Evolutionary conservation across 306 rosid genomes (phyloP).

Genomic region (Acacia crassicarpa): DNA sequence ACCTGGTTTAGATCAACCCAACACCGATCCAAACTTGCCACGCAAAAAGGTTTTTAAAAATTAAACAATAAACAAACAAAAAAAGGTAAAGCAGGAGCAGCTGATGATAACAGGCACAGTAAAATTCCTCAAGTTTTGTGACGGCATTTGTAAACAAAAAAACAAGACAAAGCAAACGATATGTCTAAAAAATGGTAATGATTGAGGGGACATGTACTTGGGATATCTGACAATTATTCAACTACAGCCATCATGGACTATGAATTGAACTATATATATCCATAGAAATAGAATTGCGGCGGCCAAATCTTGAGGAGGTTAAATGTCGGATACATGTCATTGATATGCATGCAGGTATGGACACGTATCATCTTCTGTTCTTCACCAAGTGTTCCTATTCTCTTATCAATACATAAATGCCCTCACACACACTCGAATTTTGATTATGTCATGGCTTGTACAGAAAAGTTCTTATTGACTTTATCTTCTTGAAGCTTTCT

Average conservation of each 20-base stretch:
- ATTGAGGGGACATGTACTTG: not conserved
- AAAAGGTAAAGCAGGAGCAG: not conserved
- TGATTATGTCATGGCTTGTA: not conserved
- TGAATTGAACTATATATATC: not conserved
- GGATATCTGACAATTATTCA: not conserved
- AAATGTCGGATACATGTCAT: conserved; percentile 11
- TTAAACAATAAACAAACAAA: not conserved
- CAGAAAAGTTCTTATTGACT: not conserved
- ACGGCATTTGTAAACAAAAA: not conserved
- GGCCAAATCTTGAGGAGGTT: not conserved
- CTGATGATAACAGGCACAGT: not conserved
- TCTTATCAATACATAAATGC: not conserved
- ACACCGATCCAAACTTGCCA: too few species aligned
- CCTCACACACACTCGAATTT: not conserved
- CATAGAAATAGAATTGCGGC: not conserved
- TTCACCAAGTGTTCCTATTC: conserved; percentile 3
- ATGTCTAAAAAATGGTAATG: not conserved
- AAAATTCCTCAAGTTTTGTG: not conserved
- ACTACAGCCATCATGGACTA: not conserved
- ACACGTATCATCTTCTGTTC: conserved; percentile 21
- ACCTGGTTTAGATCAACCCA: too few species aligned
- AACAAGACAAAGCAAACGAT: not conserved
- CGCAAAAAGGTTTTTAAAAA: too few species aligned
- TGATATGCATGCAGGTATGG: not conserved
- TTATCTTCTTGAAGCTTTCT: conserved; percentile 36